Conservation (phyloP, 192 early-diverging fungal species). For the Pilobolus umbonatus region DNA sequence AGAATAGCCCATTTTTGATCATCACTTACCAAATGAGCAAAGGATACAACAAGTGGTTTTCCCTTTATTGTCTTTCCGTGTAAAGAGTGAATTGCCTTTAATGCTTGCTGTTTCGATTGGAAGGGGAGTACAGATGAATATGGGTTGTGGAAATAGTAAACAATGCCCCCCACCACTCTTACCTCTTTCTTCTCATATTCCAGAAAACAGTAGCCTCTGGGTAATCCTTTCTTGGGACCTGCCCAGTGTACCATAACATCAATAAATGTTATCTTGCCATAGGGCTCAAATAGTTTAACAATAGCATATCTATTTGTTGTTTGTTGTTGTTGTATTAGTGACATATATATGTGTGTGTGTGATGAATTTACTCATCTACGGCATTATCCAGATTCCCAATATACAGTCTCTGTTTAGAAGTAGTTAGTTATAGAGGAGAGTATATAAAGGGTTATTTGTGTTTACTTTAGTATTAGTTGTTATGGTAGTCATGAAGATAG, state of each 20-base stretch:
- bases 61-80: conserved; percentile 50
- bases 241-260: conserved; percentile 62
- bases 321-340: not conserved
- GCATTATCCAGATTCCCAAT: conserved; percentile 63
- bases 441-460: not conserved
- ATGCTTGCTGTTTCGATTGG: conserved; percentile 49
- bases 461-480: conserved; percentile 16
- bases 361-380: conserved; percentile 53
- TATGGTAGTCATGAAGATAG: not conserved
- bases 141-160: not conserved
- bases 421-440: not conserved
- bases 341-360: not conserved
- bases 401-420: conserved; percentile 46
- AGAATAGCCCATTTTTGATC: no score
- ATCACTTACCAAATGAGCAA: conserved; percentile 46
- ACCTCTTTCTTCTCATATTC: conserved; percentile 52
- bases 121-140: not conserved
- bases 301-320: conserved; percentile 48
- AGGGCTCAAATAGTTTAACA: conserved; percentile 63
- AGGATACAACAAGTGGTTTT: conserved; percentile 56
- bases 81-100: conserved; percentile 49
- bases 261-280: conserved; percentile 58
- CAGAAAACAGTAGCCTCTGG: conserved; percentile 68
- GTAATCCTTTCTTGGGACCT: conserved; percentile 61
- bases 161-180: not conserved